These are phyloP conservation scores for Hypoxylon lenormandii DNA, from an alignment of 495 filamentous ascomycete species.

Conservation along the genomic window DNA sequence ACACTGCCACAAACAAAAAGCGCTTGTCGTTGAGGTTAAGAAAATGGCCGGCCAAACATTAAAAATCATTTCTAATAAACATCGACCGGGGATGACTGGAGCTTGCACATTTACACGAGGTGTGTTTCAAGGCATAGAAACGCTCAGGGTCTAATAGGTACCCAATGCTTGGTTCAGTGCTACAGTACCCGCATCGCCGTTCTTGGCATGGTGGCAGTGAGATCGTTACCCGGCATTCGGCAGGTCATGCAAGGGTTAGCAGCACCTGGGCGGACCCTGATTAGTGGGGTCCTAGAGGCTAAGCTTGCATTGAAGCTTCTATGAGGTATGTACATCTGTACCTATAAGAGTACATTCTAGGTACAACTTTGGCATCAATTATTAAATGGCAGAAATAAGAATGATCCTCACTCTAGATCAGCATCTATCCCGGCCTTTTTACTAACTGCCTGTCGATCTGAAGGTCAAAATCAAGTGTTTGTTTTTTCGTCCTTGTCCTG, in stretches of 20 bases:
- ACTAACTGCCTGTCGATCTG: constrained; percentile 8
- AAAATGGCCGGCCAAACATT: neutral
- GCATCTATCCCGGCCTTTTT: constrained; percentile 25
- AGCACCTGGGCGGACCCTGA: neutral
- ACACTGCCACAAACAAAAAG: constrained; percentile 7
- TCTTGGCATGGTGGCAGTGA: constrained; percentile 42
- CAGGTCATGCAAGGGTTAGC: constrained; percentile 22
- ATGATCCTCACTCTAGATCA: constrained; percentile 29
- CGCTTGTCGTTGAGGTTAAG: neutral
- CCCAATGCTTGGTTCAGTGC: constrained; percentile 34
- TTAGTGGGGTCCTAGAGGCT: constrained; percentile 15
- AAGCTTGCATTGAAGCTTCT: constrained; percentile 24
- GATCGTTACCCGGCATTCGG: constrained; percentile 44
- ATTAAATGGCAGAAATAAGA: constrained; percentile 5
- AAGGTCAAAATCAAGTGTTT: constrained; percentile 26
- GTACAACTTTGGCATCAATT: constrained; percentile 31
- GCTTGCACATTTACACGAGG: neutral
- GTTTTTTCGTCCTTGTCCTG: constrained; percentile 14
- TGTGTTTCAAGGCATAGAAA: constrained; percentile 22
- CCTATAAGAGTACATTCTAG: constrained; percentile 28
- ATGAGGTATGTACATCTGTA: too few species aligned
- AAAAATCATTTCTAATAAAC: neutral
- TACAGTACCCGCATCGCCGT: constrained; percentile 2
- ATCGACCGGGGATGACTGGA: neutral
- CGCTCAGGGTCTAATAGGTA: constrained; percentile 9